Evolutionary conservation across 31 red algal genomes (phyloP), one percentile per base, ranked within the genome.

Genomic region (Porphyra umbilicalis): DNA sequence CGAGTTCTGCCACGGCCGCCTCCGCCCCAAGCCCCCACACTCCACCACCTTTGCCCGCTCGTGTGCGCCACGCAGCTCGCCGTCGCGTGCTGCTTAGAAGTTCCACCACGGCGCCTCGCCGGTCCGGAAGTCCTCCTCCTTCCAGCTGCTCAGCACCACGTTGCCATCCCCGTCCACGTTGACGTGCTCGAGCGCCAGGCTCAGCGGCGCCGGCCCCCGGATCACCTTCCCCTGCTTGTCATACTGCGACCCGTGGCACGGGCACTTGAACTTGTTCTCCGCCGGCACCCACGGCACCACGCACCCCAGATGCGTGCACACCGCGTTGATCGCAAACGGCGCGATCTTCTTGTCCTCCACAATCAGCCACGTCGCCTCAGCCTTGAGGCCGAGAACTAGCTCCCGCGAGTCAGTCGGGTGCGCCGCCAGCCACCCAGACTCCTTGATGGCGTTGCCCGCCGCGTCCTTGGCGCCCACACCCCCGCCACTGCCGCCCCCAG

Each of bases 241-340:
- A 78, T 99, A 99, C 85, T 99, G 97, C 33, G 93, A 95, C 31
- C 97, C 97, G 75, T 99, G 97, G 79, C 97, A 99, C 37, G 92
- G 97, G 76, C 97, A 99, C 81, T 85, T 93, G 79, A 86, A 99
- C 89, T 99, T 95, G 75, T 99, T 99, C 83, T 93, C 85, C 34
- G 93, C 97, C 74, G 87, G 35, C 76, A 92, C 87, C 97, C 97
- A 99, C 20, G 97, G 97, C 20, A 99, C 97, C 32, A 99, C 90
- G 77, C 97, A 99, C 36, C 97, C 97, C 35, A 99, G 84, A 84
- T 99, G 97, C 7, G 97, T 99, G 92, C 97, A 99, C 10, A 96
- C 93, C 20, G 97, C 91, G 87, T 99, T 95, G 16, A 99, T 83
- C 25, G 86, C 93, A 78, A 88, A 99, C 77, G 77, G 84, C 79